Evolutionary conservation across 768 basidiomycete species (phyloP).

Genomic region (Auricularia auricula-judae): DNA sequence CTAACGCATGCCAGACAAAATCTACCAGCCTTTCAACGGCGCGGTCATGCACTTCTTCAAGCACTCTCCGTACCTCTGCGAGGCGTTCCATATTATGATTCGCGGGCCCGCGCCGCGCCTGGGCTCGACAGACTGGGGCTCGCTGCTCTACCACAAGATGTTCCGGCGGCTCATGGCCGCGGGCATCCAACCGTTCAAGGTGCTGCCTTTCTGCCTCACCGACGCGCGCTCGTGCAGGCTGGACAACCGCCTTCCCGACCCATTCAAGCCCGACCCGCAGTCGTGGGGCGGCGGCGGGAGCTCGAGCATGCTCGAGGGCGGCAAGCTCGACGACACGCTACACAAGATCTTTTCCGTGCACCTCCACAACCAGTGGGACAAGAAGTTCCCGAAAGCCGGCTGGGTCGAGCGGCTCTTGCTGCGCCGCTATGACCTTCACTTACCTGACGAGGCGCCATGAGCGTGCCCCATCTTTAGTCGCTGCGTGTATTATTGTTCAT

Average conservation of each 20-base stretch:
- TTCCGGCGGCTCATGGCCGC: constrained; percentile 73
- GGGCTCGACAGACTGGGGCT: constrained; percentile 89
- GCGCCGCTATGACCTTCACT: constrained; percentile 38
- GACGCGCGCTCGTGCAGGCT: constrained; percentile 86
- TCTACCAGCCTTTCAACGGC: constrained; percentile 75
- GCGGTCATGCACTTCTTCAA: constrained; percentile 88
- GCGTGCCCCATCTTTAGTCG: too few relatives aligned
- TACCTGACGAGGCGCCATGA: not conserved
- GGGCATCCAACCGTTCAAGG: constrained; percentile 72
- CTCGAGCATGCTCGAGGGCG: constrained; percentile 50
- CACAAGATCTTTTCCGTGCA: constrained; percentile 78
- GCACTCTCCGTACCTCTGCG: constrained; percentile 92
- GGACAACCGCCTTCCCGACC: constrained; percentile 89
- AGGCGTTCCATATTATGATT: constrained; percentile 87
- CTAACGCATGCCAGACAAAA: constrained; percentile 40
- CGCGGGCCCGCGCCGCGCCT: constrained; percentile 59
- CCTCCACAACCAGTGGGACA: constrained; percentile 94
- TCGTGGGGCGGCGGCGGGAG: constrained; percentile 57
- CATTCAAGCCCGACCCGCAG: constrained; percentile 50
- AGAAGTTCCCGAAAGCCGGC: constrained; percentile 66
- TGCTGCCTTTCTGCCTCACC: constrained; percentile 92
- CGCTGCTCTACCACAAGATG: constrained; percentile 81
- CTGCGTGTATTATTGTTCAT: too few relatives aligned
- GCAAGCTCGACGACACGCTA: constrained; percentile 50
- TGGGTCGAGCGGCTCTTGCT: constrained; percentile 82